Conservation (phyloP, 495 filamentous ascomycete genomes). For the Pseudoneurospora amorphoporcata region DNA sequence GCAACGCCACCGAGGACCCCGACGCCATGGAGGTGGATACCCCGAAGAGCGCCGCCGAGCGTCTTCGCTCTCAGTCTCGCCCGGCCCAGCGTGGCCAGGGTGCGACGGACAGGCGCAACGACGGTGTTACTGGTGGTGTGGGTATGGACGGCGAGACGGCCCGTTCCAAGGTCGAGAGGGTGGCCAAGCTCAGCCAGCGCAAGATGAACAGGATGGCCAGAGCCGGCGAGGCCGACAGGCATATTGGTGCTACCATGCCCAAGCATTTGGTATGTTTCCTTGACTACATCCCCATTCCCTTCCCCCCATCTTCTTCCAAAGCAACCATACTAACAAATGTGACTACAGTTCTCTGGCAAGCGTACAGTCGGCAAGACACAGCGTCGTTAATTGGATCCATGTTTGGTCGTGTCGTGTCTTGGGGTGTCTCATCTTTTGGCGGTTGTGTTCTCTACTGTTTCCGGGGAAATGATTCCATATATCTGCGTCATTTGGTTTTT, state of each 20-base stretch:
- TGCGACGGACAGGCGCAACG: slow-evolving; percentile 67
- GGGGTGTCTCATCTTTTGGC: background rate
- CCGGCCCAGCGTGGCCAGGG: slow-evolving; percentile 54
- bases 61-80: slow-evolving; percentile 66
- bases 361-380: slow-evolving; percentile 49
- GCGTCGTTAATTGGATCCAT: slow-evolving; percentile 18
- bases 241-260: slow-evolving; percentile 66
- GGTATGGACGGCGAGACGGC: slow-evolving; percentile 24
- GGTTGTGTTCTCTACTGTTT: background rate
- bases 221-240: slow-evolving; percentile 92
- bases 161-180: slow-evolving; percentile 69
- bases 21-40: slow-evolving; percentile 84
- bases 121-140: slow-evolving; percentile 52
- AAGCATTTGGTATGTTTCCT: slow-evolving; percentile 76
- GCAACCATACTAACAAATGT: slow-evolving; percentile 19
- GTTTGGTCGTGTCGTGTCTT: background rate
- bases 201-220: slow-evolving; percentile 98
- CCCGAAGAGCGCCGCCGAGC: slow-evolving; percentile 40
- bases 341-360: slow-evolving; percentile 44
- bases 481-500: background rate
- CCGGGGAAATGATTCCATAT: background rate
- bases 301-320: background rate
- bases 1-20: slow-evolving; percentile 43
- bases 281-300: background rate
- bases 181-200: slow-evolving; percentile 84